Percentiles rank a stretch among this genome's conserved stretches.
Conservation (phyloP, 805 yeast genomes). For the Komagataella pastoris region DNA sequence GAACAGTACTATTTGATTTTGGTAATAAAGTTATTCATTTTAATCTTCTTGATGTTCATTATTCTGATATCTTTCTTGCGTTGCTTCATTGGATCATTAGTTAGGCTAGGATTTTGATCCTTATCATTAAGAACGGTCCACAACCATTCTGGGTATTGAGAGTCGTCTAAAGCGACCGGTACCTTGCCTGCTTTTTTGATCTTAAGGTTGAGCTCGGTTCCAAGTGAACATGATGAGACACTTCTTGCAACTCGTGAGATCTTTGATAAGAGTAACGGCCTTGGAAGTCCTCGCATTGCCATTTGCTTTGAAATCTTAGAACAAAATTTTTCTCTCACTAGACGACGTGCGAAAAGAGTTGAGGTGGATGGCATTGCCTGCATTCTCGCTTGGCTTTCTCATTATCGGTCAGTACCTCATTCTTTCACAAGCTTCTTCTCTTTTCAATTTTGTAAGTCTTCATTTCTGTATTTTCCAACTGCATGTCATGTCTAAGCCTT, state of each 20-base stretch:
- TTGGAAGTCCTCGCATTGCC: neutral
- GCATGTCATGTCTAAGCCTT: conserved; percentile 16
- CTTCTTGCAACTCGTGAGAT: neutral
- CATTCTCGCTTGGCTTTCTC: neutral
- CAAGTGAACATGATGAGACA: conserved; percentile 46
- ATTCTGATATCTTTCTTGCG: conserved; percentile 63
- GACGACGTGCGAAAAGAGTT: neutral
- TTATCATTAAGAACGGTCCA: conserved; percentile 73
- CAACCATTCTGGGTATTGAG: conserved; percentile 89
- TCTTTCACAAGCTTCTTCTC: too few relatives aligned
- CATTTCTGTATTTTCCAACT: too few relatives aligned
- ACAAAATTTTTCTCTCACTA: neutral
- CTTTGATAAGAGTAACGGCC: neutral
- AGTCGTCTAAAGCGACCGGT: conserved; percentile 77
- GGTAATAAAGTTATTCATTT: conserved; percentile 65
- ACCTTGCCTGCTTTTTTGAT: conserved; percentile 74
- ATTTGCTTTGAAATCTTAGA: neutral
- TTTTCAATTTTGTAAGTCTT: neutral
- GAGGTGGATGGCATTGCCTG: neutral
- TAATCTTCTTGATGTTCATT: conserved; percentile 56
- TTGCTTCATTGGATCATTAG: conserved; percentile 42
- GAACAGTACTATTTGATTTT: conserved; percentile 21
- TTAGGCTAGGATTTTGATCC: conserved; percentile 42
- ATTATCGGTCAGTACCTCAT: too few relatives aligned
- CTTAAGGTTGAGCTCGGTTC: conserved; percentile 61